Percentiles rank a stretch among this genome's conserved stretches.
These are phyloP conservation scores for Colletotrichum sp. DNA, from an alignment of 2,329 filamentous ascomycete species.

Conservation along the genomic window DNA sequence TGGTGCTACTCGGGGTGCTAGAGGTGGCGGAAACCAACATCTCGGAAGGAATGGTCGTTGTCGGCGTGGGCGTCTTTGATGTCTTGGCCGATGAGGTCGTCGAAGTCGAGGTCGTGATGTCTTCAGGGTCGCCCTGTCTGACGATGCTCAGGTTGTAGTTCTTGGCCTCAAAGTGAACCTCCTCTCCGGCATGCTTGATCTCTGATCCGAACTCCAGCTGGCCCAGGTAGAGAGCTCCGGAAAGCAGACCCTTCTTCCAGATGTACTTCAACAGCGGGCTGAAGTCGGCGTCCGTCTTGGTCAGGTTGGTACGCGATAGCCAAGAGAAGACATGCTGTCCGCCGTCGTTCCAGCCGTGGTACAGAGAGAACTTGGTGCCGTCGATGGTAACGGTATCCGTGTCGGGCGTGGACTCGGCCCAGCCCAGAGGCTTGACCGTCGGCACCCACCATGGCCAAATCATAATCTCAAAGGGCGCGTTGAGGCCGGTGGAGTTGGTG, in stretches of 20 bases:
- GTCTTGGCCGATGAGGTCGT: neutral
- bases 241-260: conserved; percentile 15
- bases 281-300: conserved; percentile 11
- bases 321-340: conserved; percentile 19
- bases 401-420: conserved; percentile 16
- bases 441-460: conserved; percentile 21
- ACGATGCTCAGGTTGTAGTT: conserved; percentile 17
- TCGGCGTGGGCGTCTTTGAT: neutral
- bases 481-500: conserved; percentile 16
- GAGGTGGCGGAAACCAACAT: neutral
- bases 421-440: conserved; percentile 16
- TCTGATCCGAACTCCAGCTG: conserved; percentile 16
- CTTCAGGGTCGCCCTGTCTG: conserved; percentile 16
- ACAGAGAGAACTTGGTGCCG: conserved; percentile 15
- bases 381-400: conserved; percentile 12
- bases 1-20: neutral
- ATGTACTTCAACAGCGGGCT: conserved; percentile 17
- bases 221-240: conserved; percentile 11
- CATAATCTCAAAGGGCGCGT: conserved; percentile 18
- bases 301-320: conserved; percentile 14
- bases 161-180: conserved; percentile 14
- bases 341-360: conserved; percentile 19
- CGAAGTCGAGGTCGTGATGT: neutral
- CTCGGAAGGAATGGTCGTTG: neutral
- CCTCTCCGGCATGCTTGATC: conserved; percentile 13